These are phyloP conservation scores for Venustampulla echinocandica DNA, from an alignment of 495 filamentous ascomycete species.

Conservation along the genomic window DNA sequence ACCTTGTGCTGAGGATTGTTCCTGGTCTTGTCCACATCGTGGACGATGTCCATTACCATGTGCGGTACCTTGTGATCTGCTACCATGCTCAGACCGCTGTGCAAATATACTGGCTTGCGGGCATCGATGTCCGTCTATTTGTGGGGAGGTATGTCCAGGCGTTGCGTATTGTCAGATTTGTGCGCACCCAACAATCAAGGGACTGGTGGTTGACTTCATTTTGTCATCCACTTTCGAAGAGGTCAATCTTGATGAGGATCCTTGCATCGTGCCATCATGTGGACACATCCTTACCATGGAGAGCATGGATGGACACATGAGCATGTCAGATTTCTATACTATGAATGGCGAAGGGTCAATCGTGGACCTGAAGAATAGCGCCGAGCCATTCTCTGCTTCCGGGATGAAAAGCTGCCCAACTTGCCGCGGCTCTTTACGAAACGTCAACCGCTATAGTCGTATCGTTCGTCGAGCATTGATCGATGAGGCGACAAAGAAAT, in stretches of 20 bases:
- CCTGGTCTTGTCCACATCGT: conserved; percentile 48
- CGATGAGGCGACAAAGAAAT: conserved; percentile 61
- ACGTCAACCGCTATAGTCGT: conserved; percentile 57
- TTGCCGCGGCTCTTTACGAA: conserved; percentile 54
- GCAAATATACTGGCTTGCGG: conserved; percentile 42
- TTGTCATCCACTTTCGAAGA: conserved; percentile 41
- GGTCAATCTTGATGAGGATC: conserved; percentile 47
- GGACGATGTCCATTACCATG: conserved; percentile 56
- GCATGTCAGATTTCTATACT: conserved; percentile 49
- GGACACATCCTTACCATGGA: conserved; percentile 55
- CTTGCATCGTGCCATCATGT: conserved; percentile 55
- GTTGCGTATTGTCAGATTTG: conserved; percentile 50
- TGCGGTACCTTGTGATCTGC: conserved; percentile 52
- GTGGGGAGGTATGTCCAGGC: conserved; percentile 56
- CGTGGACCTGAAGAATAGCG: conserved; percentile 30
- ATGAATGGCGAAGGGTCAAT: conserved; percentile 36
- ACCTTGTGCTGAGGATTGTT: conserved; percentile 54
- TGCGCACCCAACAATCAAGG: conserved; percentile 32
- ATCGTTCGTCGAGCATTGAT: conserved; percentile 55
- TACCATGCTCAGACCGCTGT: conserved; percentile 56
- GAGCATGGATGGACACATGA: conserved; percentile 60
- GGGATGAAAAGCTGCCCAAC: conserved; percentile 51
- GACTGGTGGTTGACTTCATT: conserved; percentile 45
- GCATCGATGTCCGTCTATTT: conserved; percentile 55
- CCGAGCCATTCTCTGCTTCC: conserved; percentile 43